A percentile compares a stretch with the other conserved stretches of the same genome.
Conservation (phyloP, 208 protist species). For the Lotmaria passim region DNA sequence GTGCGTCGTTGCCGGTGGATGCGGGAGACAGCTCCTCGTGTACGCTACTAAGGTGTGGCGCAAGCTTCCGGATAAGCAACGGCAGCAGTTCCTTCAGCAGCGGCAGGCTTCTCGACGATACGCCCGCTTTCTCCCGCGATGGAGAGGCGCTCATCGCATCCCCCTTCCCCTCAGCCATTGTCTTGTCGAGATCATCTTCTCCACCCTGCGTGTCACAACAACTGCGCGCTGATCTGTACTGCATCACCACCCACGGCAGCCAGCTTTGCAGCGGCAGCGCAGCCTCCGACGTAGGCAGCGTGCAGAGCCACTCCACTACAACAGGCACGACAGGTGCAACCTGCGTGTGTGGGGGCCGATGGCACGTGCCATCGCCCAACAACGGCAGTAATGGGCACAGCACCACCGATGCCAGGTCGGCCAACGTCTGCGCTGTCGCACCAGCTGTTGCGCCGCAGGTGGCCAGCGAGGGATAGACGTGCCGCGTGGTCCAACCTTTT, state of each 20-base stretch:
- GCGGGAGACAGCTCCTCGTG: neutral
- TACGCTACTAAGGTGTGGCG: conserved; percentile 1
- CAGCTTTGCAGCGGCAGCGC: conserved; percentile 27
- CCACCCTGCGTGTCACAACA: no score
- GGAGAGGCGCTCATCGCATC: neutral
- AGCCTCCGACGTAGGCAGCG: conserved; percentile 40
- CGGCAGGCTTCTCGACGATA: no score
- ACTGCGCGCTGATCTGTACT: conserved; percentile 1
- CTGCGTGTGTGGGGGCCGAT: conserved; percentile 36
- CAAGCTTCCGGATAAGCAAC: conserved; percentile 21
- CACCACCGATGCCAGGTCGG: conserved; percentile 12
- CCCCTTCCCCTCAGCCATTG: neutral
- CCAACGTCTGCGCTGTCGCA: conserved; percentile 4
- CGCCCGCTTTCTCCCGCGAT: no score
- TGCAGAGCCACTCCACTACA: conserved; percentile 63
- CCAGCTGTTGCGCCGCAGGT: neutral
- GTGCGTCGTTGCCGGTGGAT: neutral
- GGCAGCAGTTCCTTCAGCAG: conserved; percentile 39
- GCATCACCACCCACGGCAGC: conserved; percentile 44
- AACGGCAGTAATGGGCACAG: conserved; percentile 26
- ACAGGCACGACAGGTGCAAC: conserved; percentile 51
- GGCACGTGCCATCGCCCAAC: conserved; percentile 24
- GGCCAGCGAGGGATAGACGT: conserved; percentile 39
- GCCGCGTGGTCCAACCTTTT: conserved; percentile 30
- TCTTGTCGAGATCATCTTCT: neutral